Base-by-base conservation (phyloP, 1,284 basidiomycete species). In the Puccinia coronata region DNA sequence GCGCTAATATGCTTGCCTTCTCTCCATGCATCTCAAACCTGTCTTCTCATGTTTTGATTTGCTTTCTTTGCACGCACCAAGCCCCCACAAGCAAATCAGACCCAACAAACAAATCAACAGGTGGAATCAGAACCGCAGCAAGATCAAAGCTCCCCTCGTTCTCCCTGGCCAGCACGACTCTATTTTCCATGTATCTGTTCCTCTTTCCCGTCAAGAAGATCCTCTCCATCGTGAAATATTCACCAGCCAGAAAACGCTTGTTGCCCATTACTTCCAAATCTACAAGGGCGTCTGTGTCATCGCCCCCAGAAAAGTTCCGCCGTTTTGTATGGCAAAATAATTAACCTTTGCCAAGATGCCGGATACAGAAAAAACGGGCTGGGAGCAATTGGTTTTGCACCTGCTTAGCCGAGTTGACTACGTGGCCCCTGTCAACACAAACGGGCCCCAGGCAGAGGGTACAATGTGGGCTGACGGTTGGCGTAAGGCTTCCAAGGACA, bases 401-500 rank as follows among this genome's bases (percentile, higher is more conserved):
- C 20, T 57, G 55, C 55, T 57, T 31, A 57, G 55, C 20, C 20
- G 20, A 31, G n/a, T 57, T 31, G 55, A 57, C 20, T 57, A 57
- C n/a, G 55, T 57, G 9, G 55, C 55, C 6, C 55, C 20, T 8
- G 55, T 57, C 28, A 31, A 57, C 55, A 31, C 20, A 57, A 57
- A 57, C 55, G 6, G 55, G 55, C 55, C 55, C 55, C 55, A 57
- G 55, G n/a, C 20, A 57, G 55, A 57, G 28, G 55, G 55, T 57
- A 57, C 55, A 23, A 57, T 57, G 55, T 57, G 55, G 55, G n/a
- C n/a, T n/a, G n/a, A n/a, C n/a, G n/a, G n/a, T n/a, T n/a, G n/a
- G n/a, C n/a, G n/a, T n/a, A n/a, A 57, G 55, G 55, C 55, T 31
- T 57, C 55, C 23, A 57, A 57, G 55, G 55, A 57, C 55, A 57